Evolutionary conservation across 306 rosid genomes (phyloP), one percentile per base, ranked within the genome.

Genomic region (Casuarina glauca): DNA sequence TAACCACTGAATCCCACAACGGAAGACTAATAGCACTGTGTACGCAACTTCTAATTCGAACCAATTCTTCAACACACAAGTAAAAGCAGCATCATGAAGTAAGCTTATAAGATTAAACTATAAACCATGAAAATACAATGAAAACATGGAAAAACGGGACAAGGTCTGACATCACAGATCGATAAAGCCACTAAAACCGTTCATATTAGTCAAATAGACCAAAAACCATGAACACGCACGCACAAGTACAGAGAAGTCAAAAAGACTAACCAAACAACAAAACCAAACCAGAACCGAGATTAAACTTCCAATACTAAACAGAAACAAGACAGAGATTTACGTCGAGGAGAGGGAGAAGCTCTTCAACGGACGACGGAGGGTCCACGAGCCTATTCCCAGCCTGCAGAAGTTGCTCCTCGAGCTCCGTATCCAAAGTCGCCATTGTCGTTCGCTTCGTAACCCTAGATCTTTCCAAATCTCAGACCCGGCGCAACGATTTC

Each of bases 311-410:
- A 4, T 16, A 26, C 64, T 38, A 58, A 3, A 20, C 39, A 5
- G 64, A 38, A 61, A 41, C 42, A 15, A 19, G 43, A 38, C 35
- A 45, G 74, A 44, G 75, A 67, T 82, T 91, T 91, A 93, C 99
- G 72, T 88, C 88, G 46, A 95, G 88, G 76, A 93, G 87, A 43
- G 88, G 76, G 44, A 95, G 91, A 49, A 95, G 97, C 45, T 93
- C 91, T 9, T 87, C 89, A 42, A 81, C 90, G 36, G 93, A 79
- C 3, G 96, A 41, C 15, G 99, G 96, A 74, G 96, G 94, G 68
- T 89, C 91, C 42, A 78, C 42, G 20, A 95, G 97, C 90, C 51
- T 81, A 63, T 86, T 86, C 9, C 97, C 97, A 70, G 92, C 92
- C 79, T 91, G 90, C 12, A 84, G 42, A 60, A 95, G 96, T 79